Conservation (phyloP, 2,329 filamentous ascomycete genomes). For the Fusarium denticulatum region DNA sequence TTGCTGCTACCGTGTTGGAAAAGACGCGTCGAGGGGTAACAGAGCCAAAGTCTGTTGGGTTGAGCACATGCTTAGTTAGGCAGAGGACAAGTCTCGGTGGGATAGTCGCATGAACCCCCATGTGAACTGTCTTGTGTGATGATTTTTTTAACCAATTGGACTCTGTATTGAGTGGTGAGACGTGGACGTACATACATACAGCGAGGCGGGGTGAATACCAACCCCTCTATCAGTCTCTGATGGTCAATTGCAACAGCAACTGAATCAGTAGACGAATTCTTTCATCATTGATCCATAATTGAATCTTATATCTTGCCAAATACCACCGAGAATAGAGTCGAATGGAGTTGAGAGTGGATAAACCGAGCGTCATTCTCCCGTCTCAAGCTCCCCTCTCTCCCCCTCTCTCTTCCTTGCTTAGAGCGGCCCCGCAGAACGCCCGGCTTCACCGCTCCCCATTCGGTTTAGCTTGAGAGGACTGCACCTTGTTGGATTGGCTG, state of each 20-base stretch:
- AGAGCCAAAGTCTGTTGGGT: neutral
- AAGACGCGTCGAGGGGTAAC: conserved; percentile 33
- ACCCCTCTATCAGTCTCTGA: neutral
- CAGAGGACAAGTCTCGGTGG: conserved; percentile 1
- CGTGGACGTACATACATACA: neutral
- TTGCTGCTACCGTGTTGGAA: neutral
- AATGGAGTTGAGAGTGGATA: conserved; percentile 23
- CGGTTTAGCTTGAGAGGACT: neutral
- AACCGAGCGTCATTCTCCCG: conserved; percentile 32
- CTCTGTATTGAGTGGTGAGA: neutral
- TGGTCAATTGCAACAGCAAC: neutral
- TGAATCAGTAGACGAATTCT: neutral
- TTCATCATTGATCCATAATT: conserved; percentile 27
- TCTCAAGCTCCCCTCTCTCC: neutral
- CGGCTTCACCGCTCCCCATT: conserved; percentile 26
- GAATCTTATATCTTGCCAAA: conserved; percentile 10
- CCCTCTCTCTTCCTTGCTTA: conserved; percentile 12
- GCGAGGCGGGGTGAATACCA: conserved; percentile 3
- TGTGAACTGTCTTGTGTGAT: neutral
- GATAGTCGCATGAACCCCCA: conserved; percentile 27
- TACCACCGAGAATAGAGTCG: conserved; percentile 33
- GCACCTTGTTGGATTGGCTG: conserved; percentile 4
- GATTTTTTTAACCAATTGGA: conserved; percentile 5
- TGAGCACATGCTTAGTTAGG: neutral
- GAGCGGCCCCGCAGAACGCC: conserved; percentile 29